A percentile compares a stretch with the other conserved stretches of the same genome.
Evolutionary conservation across 768 basidiomycete species (phyloP).

Genomic region (Kwoniella europaea): DNA sequence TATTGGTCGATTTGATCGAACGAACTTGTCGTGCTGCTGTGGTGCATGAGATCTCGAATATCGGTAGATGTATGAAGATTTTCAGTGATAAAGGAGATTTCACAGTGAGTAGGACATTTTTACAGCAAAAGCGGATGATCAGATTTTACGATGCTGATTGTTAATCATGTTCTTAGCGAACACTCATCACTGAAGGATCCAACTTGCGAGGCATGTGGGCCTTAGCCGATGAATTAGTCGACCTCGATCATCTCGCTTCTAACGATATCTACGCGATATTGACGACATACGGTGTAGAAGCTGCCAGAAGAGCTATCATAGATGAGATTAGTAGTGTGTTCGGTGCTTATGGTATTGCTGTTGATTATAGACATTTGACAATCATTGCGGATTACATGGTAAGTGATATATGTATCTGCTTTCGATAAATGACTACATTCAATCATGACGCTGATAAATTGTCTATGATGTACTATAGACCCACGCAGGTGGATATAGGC

Average conservation of each 20-base stretch:
- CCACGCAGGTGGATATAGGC: conserved; percentile 95
- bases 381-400: conserved; percentile 99
- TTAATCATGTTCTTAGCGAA: conserved; percentile 52
- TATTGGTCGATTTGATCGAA: conserved; percentile 92
- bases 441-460: too few relatives aligned
- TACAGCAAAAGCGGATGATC: too few relatives aligned
- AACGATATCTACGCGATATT: conserved; percentile 94
- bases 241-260: conserved; percentile 81
- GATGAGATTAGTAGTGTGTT: conserved; percentile 89
- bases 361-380: conserved; percentile 90
- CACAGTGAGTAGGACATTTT: conserved; percentile 42
- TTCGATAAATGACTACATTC: too few relatives aligned
- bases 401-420: too few relatives aligned
- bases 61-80: conserved; percentile 70
- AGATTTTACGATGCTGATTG: conserved; percentile 12
- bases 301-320: conserved; percentile 88
- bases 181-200: conserved; percentile 87
- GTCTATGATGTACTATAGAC: too few relatives aligned
- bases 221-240: conserved; percentile 64
- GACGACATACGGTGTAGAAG: conserved; percentile 93
- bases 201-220: conserved; percentile 89
- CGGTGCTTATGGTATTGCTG: conserved; percentile 91
- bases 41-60: conserved; percentile 86
- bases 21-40: conserved; percentile 80
- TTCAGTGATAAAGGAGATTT: conserved; percentile 57